phyloP scores from a whole-genome alignment of 495 filamentous ascomycete genomes.

The Halenospora varia region DNA sequence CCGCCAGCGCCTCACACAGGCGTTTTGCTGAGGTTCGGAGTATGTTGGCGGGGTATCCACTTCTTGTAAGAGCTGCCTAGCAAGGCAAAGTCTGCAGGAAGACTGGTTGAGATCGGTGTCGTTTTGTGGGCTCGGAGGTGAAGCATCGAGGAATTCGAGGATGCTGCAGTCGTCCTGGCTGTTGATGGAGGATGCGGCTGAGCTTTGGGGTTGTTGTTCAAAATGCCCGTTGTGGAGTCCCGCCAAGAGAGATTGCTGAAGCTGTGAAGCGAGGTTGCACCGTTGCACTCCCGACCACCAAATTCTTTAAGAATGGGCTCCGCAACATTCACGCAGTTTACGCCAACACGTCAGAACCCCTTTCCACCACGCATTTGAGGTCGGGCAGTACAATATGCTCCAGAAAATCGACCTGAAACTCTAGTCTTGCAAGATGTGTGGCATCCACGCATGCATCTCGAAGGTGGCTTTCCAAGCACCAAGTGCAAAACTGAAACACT shows the following conservation, averaged over 20 bases:
- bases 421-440: conserved; percentile 20
- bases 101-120: neutral
- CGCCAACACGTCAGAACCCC: too few relatives aligned
- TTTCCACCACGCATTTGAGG: too few relatives aligned
- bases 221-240: neutral
- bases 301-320: too few relatives aligned
- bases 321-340: too few relatives aligned
- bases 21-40: conserved; percentile 1
- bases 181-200: neutral
- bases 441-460: conserved; percentile 24
- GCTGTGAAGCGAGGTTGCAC: neutral
- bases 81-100: neutral
- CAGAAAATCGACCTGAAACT: neutral
- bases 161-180: neutral
- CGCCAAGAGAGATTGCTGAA: neutral
- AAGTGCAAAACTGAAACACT: conserved; percentile 13
- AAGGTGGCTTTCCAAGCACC: conserved; percentile 8
- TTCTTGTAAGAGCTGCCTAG: neutral
- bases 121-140: neutral
- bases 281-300: too few relatives aligned
- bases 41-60: conserved; percentile 24
- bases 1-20: conserved; percentile 18
- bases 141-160: neutral
- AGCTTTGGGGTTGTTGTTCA: neutral
- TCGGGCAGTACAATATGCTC: too few relatives aligned